Evolutionary conservation across 2,329 filamentous ascomycete genomes (phyloP), one percentile per base, ranked within the genome.

Genomic region (Aspergillus sp.): DNA sequence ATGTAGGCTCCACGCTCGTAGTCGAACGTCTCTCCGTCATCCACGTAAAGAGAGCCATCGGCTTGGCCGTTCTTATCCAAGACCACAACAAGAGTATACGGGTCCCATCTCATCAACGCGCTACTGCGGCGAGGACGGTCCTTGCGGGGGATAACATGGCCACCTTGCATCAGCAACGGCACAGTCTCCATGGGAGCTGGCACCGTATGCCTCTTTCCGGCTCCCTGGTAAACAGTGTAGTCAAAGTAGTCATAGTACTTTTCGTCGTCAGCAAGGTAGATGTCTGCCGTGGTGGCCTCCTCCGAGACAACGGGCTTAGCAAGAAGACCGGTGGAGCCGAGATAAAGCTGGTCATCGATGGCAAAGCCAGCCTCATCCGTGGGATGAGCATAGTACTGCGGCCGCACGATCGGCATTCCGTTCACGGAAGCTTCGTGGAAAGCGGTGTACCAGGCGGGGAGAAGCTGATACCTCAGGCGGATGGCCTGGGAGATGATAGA

Each of bases 191-290:
- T 82, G 0, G 93, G 91, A 0, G 94, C 91, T 1, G 86, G 78
- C 39, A 97, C 81, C 0, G 85, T 89, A 63, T 91, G 82, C 41
- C 79, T 80, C 74, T 89, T 89, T 65, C 91, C 90, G 63, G 88
- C 87, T 23, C 89, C 85, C 21, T 88, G 88, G 72, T 96, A 87
- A 47, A 87, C 81, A 45, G 89, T 87, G 79, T 92, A 97, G 69
- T 91, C 91, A 73, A 95, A 96, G 80, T 99, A 99, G 78, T 98
- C 91, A 72, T 93, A 99, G 77, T 99, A 98, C 56, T 90, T 85
- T 76, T 96, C 91, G 60, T 89, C 85, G 68, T 98, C 94, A 0
- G 93, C 89, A 57, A 99, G 87, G 79, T 96, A 97, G 59, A 99
- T 85, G 19, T 92, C 88, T 0, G 89, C 87, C 19, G 85, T 87